Percentiles rank a stretch among this genome's conserved stretches.
phyloP scores from a whole-genome alignment of 805 yeast species.

The Ogataea salicorniae region DNA sequence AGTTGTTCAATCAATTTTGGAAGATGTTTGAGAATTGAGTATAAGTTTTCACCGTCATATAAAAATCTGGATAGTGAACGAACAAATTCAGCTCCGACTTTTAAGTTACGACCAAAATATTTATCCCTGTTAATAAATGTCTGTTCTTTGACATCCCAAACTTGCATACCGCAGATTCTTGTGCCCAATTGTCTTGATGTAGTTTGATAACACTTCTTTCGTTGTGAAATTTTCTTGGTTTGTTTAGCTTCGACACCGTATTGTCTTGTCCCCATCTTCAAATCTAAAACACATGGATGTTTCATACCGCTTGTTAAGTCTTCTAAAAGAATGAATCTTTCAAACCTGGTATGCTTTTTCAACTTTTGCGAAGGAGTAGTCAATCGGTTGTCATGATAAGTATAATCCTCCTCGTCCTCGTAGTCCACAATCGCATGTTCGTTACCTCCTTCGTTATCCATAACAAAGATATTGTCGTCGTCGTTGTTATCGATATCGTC shows the following conservation, averaged over 20 bases:
- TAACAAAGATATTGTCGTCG: constrained; percentile 5
- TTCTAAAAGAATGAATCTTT: constrained; percentile 80
- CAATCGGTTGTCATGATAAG: neutral
- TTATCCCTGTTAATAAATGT: constrained; percentile 73
- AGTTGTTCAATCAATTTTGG: constrained; percentile 61
- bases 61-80: constrained; percentile 68
- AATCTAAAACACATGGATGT: constrained; percentile 86
- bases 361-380: constrained; percentile 2
- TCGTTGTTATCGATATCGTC: constrained; percentile 6
- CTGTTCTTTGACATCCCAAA: constrained; percentile 48
- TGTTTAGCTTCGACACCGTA: constrained; percentile 88
- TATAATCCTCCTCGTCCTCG: constrained; percentile 7
- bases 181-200: constrained; percentile 83
- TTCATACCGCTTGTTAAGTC: constrained; percentile 81
- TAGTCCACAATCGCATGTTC: constrained; percentile 15
- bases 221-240: constrained; percentile 72
- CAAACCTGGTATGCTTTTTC: constrained; percentile 48
- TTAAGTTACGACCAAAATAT: constrained; percentile 81
- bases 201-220: constrained; percentile 72
- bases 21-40: constrained; percentile 60
- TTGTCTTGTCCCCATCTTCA: constrained; percentile 98
- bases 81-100: constrained; percentile 72
- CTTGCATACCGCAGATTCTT: constrained; percentile 92
- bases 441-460: constrained; percentile 8
- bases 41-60: constrained; percentile 61